Evolutionary conservation across 2,329 filamentous ascomycete genomes (phyloP).

Genomic region (Periconia macrospinosa): DNA sequence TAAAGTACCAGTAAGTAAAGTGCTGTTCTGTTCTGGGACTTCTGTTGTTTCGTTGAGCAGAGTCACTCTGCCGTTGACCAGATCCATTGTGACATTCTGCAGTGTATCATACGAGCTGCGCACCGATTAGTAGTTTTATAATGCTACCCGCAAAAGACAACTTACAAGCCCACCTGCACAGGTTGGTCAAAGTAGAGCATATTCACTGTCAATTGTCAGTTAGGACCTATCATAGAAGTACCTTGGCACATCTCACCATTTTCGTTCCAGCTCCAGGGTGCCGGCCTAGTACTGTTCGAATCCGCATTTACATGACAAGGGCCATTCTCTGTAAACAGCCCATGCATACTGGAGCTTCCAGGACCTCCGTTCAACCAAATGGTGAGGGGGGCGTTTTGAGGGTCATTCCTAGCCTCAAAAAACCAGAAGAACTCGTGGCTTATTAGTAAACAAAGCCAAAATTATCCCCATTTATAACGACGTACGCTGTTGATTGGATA

Average conservation of each 20-base stretch:
- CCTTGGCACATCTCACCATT: no score
- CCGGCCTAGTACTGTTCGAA: no score
- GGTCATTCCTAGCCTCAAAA: conserved; percentile 59
- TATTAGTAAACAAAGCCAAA: no score
- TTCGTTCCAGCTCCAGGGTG: no score
- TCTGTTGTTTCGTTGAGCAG: conserved; percentile 34
- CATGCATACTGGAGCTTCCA: conserved; percentile 65
- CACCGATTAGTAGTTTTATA: not conserved
- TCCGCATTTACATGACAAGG: conserved; percentile 41
- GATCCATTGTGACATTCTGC: conserved; percentile 51
- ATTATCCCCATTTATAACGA: no score
- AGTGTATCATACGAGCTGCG: conserved; percentile 61
- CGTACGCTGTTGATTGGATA: conserved; percentile 25
- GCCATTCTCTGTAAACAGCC: conserved; percentile 64
- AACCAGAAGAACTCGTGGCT: conserved; percentile 64
- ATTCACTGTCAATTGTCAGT: conserved; percentile 38
- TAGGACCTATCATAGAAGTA: no score
- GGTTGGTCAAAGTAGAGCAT: conserved; percentile 66
- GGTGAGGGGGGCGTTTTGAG: conserved; percentile 55
- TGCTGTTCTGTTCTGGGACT: conserved; percentile 41
- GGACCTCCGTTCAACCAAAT: conserved; percentile 70
- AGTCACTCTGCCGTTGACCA: conserved; percentile 29
- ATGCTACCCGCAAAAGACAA: not conserved
- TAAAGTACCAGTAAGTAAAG: conserved; percentile 66
- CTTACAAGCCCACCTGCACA: conserved; percentile 64